Evolutionary conservation across 352 stramenopile genomes (phyloP).

Genomic region (Globisporangium carolinianum): DNA sequence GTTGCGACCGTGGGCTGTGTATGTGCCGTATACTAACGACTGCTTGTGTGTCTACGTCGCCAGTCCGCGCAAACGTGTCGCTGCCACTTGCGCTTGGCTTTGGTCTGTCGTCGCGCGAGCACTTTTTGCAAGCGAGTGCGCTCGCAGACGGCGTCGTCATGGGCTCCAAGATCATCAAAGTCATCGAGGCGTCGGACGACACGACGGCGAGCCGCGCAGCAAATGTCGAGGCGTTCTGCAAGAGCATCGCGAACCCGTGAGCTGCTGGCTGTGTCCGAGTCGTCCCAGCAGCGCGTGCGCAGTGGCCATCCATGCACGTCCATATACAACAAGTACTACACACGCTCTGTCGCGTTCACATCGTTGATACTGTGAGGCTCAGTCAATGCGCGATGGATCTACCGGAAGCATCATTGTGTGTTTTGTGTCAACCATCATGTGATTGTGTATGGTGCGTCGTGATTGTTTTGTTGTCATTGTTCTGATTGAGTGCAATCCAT

Average conservation of each 20-base stretch:
- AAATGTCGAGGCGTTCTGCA: conserved; percentile 70
- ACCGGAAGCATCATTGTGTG: neutral
- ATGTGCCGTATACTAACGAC: neutral
- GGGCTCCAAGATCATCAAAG: conserved; percentile 83
- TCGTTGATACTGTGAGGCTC: neutral
- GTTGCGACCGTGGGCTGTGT: too few relatives aligned
- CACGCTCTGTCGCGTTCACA: too few relatives aligned
- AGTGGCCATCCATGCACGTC: neutral
- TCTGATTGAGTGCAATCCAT: neutral
- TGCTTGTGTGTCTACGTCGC: conserved; percentile 6
- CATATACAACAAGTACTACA: neutral
- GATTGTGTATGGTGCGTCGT: too few relatives aligned
- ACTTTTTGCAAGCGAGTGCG: conserved; percentile 87
- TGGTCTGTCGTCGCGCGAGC: conserved; percentile 92
- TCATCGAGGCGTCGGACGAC: conserved; percentile 64
- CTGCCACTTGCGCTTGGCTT: conserved; percentile 95
- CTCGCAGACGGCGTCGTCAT: conserved; percentile 91
- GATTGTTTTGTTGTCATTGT: neutral
- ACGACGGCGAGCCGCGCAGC: conserved; percentile 60
- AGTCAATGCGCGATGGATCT: neutral
- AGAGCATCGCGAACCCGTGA: conserved; percentile 54
- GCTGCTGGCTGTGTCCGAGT: neutral
- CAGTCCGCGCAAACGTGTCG: conserved; percentile 79
- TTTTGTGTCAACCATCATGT: neutral
- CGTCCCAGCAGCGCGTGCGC: neutral